Conservation (phyloP, 768 basidiomycete genomes). For the Mycena vitilis region DNA sequence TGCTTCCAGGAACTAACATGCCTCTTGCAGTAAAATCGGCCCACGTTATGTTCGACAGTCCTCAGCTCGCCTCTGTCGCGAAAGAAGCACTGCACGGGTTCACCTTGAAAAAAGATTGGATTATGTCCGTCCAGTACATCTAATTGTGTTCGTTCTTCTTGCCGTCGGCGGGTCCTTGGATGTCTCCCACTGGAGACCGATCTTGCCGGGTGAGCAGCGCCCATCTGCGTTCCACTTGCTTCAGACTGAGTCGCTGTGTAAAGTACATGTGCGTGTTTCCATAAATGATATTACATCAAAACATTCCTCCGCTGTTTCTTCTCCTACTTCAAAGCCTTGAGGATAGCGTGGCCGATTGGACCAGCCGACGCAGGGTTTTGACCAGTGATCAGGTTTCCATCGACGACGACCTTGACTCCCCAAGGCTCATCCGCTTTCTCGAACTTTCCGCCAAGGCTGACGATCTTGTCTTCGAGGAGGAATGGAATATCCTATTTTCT, state of each 20-base stretch:
- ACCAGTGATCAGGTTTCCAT: constrained; percentile 73
- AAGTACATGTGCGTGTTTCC: constrained; percentile 25
- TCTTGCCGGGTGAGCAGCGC: constrained; percentile 29
- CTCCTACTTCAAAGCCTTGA: constrained; percentile 54
- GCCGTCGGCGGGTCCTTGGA: constrained; percentile 9
- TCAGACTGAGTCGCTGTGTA: constrained; percentile 29
- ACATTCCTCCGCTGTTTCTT: neutral
- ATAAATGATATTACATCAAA: constrained; percentile 14
- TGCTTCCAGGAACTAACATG: neutral
- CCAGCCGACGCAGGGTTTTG: constrained; percentile 80
- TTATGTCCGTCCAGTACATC: constrained; percentile 83
- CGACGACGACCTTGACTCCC: constrained; percentile 64
- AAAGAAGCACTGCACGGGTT: constrained; percentile 89
- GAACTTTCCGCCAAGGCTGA: constrained; percentile 72
- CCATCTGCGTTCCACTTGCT: constrained; percentile 26
- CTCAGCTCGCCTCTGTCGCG: constrained; percentile 80
- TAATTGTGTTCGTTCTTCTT: constrained; percentile 15
- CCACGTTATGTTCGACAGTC: constrained; percentile 80
- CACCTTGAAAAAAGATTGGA: constrained; percentile 86
- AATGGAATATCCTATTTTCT: constrained; percentile 69
- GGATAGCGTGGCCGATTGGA: constrained; percentile 65
- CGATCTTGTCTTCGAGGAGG: constrained; percentile 75
- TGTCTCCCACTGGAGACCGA: constrained; percentile 11
- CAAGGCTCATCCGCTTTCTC: constrained; percentile 68
- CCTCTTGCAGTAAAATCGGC: constrained; percentile 77